These are phyloP conservation scores for Aspergillus sclerotialis DNA, from an alignment of 2,329 filamentous ascomycete species.

Conservation along the genomic window DNA sequence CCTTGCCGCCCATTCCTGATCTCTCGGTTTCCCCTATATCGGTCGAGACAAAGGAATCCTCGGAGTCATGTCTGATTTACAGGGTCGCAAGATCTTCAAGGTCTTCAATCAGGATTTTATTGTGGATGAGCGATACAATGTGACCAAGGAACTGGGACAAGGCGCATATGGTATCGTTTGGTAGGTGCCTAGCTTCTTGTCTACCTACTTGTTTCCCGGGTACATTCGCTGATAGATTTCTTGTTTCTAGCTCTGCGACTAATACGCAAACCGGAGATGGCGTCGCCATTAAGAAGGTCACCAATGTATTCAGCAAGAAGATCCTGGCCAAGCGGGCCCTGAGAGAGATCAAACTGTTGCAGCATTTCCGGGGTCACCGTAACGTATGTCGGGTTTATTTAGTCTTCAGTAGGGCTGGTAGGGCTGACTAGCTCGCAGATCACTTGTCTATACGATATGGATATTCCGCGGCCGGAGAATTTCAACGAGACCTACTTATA, in stretches of 20 bases:
- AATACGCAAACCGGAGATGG: conserved; percentile 88
- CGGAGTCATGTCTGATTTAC: conserved; percentile 50
- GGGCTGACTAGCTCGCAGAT: conserved; percentile 58
- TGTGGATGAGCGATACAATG: conserved; percentile 95
- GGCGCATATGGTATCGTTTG: conserved; percentile 98
- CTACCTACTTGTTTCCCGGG: conserved; percentile 2
- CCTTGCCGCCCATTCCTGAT: conserved; percentile 3
- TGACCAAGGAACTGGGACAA: conserved; percentile 97
- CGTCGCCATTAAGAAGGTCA: conserved; percentile 98
- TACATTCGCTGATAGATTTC: conserved; percentile 1
- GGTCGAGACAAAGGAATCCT: conserved; percentile 1
- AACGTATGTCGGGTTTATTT: conserved; percentile 57
- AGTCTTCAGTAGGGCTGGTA: conserved; percentile 2
- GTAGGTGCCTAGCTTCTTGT: conserved; percentile 45
- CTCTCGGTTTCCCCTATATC: conserved; percentile 6
- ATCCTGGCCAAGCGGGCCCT: conserved; percentile 96
- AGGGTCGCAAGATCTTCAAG: conserved; percentile 89
- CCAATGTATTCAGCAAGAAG: conserved; percentile 99
- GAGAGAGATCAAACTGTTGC: conserved; percentile 96
- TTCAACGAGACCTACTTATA: conserved; percentile 99
- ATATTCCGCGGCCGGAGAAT: conserved; percentile 92
- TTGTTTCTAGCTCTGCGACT: conserved; percentile 65
- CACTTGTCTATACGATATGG: conserved; percentile 98
- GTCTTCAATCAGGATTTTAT: conserved; percentile 99
- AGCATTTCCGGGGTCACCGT: conserved; percentile 89